A percentile compares a stretch with the other conserved stretches of the same genome.
Conservation (phyloP, 2,329 filamentous ascomycete genomes). For the Neonectria magnoliae region DNA sequence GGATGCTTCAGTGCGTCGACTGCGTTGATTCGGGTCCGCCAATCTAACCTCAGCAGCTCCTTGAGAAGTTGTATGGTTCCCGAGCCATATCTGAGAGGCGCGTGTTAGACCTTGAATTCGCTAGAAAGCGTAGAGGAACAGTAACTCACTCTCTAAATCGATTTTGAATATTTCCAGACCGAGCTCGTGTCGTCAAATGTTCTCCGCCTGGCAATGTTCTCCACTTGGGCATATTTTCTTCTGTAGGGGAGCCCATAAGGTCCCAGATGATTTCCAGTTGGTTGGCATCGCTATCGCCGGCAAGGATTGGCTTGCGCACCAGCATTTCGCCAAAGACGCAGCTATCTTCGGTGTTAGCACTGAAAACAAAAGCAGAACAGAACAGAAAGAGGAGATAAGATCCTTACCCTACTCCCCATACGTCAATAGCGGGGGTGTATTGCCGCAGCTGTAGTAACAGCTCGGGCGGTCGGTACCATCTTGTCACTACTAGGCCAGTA, state of each 20-base stretch:
- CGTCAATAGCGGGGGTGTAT: slow-evolving; percentile 97
- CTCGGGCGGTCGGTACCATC: slow-evolving; percentile 97
- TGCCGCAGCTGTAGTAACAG: slow-evolving; percentile 85
- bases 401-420: slow-evolving; percentile 94
- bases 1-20: slow-evolving; percentile 92
- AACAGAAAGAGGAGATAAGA: not conserved
- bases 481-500: slow-evolving; percentile 93
- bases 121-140: not conserved
- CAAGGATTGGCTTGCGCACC: slow-evolving; percentile 88
- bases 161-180: slow-evolving; percentile 73
- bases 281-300: slow-evolving; percentile 87
- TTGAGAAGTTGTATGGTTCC: slow-evolving; percentile 81
- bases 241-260: slow-evolving; percentile 87
- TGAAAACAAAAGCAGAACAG: not conserved
- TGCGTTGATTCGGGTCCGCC: slow-evolving; percentile 88
- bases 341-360: slow-evolving; percentile 56
- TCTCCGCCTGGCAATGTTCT: slow-evolving; percentile 83
- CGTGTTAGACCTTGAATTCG: slow-evolving; percentile 26
- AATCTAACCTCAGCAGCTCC: slow-evolving; percentile 88
- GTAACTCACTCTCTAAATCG: slow-evolving; percentile 76
- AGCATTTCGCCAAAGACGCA: slow-evolving; percentile 99
- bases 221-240: slow-evolving; percentile 95
- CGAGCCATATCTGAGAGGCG: slow-evolving; percentile 65
- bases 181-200: slow-evolving; percentile 69
- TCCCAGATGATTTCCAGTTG: slow-evolving; percentile 96